Conservation (phyloP, 1,284 basidiomycete genomes). For the Malassezia psittaci region DNA sequence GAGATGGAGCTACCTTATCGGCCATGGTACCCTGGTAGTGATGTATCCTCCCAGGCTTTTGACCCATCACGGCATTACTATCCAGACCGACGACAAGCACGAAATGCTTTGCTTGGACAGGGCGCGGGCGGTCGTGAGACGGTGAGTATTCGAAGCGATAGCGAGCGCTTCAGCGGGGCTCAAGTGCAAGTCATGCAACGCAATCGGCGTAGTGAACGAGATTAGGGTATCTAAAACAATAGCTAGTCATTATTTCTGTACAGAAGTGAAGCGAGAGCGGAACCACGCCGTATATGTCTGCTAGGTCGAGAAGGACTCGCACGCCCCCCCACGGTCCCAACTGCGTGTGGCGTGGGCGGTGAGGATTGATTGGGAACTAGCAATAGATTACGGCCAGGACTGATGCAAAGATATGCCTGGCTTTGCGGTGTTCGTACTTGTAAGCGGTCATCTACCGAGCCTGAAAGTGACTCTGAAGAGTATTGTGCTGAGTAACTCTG, state of each 20-base stretch:
- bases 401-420: slow-evolving; percentile 3
- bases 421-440: not conserved
- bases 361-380: not conserved
- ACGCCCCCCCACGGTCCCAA: too few relatives aligned
- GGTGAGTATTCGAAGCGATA: slow-evolving; percentile 37
- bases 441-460: not conserved
- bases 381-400: slow-evolving; percentile 12
- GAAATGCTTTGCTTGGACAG: slow-evolving; percentile 26
- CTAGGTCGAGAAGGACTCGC: too few relatives aligned
- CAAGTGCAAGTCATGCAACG: slow-evolving; percentile 28
- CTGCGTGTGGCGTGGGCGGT: not conserved
- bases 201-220: not conserved
- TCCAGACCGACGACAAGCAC: not conserved
- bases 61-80: too few relatives aligned
- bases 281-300: not conserved
- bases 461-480: not conserved
- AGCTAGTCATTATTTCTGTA: not conserved
- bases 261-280: not conserved
- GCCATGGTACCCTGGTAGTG: not conserved
- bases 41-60: not conserved
- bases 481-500: not conserved
- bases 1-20: not conserved
- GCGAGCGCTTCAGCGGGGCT: slow-evolving; percentile 39
- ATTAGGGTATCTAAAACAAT: slow-evolving; percentile 2
- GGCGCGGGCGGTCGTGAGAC: slow-evolving; percentile 35